These are phyloP conservation scores for Terfezia boudieri DNA, from an alignment of 495 filamentous ascomycete genomes.

Conservation along the genomic window DNA sequence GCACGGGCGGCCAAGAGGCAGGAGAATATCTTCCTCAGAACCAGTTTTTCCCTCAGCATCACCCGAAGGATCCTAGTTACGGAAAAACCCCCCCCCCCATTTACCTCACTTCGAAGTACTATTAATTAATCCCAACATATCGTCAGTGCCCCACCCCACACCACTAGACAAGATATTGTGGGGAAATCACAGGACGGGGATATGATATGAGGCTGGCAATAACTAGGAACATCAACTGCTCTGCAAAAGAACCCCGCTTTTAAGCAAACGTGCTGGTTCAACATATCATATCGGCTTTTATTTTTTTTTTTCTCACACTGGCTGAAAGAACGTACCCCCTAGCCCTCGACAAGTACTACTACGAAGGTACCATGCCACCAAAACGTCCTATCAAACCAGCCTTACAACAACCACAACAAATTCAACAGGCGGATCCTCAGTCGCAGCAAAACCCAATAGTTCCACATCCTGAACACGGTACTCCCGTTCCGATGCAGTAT, in stretches of 20 bases:
- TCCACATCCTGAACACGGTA: background rate
- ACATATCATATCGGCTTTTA: no score
- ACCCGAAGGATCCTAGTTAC: no score
- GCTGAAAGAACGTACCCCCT: background rate
- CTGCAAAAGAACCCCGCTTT: background rate
- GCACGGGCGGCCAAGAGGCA: no score
- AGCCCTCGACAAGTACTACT: background rate
- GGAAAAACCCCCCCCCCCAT: no score
- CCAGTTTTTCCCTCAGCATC: no score
- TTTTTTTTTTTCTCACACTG: no score
- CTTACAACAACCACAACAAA: constrained; percentile 16
- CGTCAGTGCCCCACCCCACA: no score
- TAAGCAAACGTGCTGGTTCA: background rate
- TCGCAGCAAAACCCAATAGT: constrained; percentile 11
- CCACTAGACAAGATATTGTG: no score
- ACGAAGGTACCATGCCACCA: constrained; percentile 12
- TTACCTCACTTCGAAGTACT: no score
- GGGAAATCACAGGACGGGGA: background rate
- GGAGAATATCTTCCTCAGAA: no score
- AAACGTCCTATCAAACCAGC: constrained; percentile 20
- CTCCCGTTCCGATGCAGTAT: background rate
- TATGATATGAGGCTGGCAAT: background rate
- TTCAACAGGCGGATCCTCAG: constrained; percentile 10
- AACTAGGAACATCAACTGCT: background rate
- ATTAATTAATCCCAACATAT: no score